Conservation (phyloP, 176 grass and related monocot species). For the Saccharum officinarum region DNA sequence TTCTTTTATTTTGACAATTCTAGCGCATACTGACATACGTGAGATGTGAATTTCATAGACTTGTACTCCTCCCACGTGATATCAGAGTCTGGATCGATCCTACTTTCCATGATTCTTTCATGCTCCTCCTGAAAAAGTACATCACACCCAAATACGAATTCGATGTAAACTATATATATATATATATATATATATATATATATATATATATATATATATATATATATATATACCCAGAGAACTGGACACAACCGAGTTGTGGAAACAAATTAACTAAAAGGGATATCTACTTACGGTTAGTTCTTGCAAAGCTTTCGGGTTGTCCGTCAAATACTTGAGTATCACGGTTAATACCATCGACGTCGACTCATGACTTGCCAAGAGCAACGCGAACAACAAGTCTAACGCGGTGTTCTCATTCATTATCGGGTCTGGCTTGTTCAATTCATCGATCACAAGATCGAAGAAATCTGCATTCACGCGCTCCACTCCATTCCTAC, state of each 20-base stretch:
- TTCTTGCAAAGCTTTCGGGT: conserved; percentile 42
- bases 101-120: conserved; percentile 32
- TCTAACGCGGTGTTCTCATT: conserved; percentile 28
- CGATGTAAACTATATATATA: too few species aligned
- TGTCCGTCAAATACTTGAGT: conserved; percentile 49
- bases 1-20: background rate
- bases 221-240: too few species aligned
- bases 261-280: too few species aligned
- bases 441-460: too few species aligned
- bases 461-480: too few species aligned
- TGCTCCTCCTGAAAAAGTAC: conserved; percentile 48
- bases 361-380: conserved; percentile 59
- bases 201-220: too few species aligned
- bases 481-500: too few species aligned
- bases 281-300: conserved; percentile 39
- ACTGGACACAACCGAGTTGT: too few species aligned
- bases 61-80: conserved; percentile 70
- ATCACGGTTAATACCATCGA: conserved; percentile 43
- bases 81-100: background rate
- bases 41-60: conserved; percentile 63
- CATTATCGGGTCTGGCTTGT: too few species aligned
- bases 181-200: too few species aligned
- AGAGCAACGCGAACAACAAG: conserved; percentile 54
- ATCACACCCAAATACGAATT: background rate
- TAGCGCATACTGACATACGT: conserved; percentile 23